A percentile compares a stretch with the other conserved stretches of the same genome.
Evolutionary conservation across 2,329 filamentous ascomycete genomes (phyloP).

Genomic region (Onygenales sp.): DNA sequence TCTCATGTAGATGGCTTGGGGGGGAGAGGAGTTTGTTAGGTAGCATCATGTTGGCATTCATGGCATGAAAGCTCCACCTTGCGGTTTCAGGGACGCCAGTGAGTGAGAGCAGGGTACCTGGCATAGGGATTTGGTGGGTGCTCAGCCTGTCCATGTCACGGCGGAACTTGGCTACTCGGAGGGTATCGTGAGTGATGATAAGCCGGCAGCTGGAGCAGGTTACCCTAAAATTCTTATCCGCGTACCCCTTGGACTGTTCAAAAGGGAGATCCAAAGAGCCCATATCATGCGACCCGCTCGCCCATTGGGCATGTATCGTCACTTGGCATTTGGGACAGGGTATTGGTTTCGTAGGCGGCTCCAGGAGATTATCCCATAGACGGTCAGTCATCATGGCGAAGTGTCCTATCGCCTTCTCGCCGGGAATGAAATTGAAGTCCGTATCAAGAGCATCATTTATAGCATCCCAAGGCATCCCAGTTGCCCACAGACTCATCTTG

Average conservation of each 20-base stretch:
- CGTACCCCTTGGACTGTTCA: constrained; percentile 20
- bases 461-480: constrained; percentile 56
- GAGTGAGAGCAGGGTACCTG: constrained; percentile 55
- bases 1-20: constrained; percentile 29
- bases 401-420: constrained; percentile 31
- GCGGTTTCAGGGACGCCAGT: constrained; percentile 40
- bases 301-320: constrained; percentile 48
- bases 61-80: constrained; percentile 6
- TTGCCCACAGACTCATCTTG: constrained; percentile 47
- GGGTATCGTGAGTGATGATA: constrained; percentile 45
- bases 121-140: constrained; percentile 45
- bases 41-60: constrained; percentile 31
- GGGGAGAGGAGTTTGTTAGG: constrained; percentile 49
- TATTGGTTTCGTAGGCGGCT: constrained; percentile 39
- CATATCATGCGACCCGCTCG: constrained; percentile 26
- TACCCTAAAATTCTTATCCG: constrained; percentile 38
- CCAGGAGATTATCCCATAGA: constrained; percentile 52
- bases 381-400: constrained; percentile 44
- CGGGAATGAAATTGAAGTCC: constrained; percentile 47
- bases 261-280: constrained; percentile 18
- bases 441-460: constrained; percentile 51
- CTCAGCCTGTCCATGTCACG: constrained; percentile 46
- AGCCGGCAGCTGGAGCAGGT: constrained; percentile 44
- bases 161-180: constrained; percentile 53
- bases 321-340: constrained; percentile 47